Conservation (phyloP, 768 basidiomycete genomes). For the Hydnomerulius pinastri region DNA sequence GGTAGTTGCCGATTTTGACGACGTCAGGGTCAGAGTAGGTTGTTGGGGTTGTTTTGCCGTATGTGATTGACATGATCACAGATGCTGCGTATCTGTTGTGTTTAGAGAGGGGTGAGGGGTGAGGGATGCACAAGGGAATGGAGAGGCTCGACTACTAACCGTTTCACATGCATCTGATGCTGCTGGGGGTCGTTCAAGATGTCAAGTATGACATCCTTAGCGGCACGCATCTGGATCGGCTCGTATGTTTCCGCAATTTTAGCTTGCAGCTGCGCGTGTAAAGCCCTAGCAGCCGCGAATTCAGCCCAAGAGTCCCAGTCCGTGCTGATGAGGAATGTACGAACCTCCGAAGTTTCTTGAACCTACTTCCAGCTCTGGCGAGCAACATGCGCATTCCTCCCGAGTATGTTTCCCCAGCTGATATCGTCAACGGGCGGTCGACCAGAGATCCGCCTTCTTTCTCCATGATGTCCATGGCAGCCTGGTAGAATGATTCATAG, state of each 20-base stretch:
- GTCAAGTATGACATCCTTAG: conserved; percentile 6
- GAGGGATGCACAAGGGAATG: too few relatives aligned
- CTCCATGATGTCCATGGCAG: conserved; percentile 59
- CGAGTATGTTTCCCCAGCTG: conserved; percentile 52
- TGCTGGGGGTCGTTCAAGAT: conserved; percentile 24
- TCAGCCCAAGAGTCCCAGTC: too few relatives aligned
- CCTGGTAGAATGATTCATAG: too few relatives aligned
- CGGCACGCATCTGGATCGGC: conserved; percentile 41
- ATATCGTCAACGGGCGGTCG: conserved; percentile 50
- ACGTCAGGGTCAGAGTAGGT: conserved; percentile 9
- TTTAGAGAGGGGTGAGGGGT: too few relatives aligned
- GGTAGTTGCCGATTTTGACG: conserved; percentile 17
- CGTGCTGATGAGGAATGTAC: too few relatives aligned
- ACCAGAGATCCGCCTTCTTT: conserved; percentile 49
- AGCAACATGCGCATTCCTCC: conserved; percentile 56
- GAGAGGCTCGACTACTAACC: too few relatives aligned
- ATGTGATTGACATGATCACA: conserved; percentile 10
- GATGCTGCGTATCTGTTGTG: conserved; percentile 10
- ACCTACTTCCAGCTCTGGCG: conserved; percentile 49
- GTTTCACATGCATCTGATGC: conserved; percentile 28
- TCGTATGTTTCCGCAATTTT: conserved; percentile 45
- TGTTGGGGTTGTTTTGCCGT: conserved; percentile 16
- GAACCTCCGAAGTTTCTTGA: conserved; percentile 57
- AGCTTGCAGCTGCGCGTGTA: conserved; percentile 52
- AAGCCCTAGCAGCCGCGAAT: too few relatives aligned